A percentile compares a stretch with the other conserved stretches of the same genome.
These are phyloP conservation scores for Solanum infundibuliforme DNA, from an alignment of 257 asterid genomes.

Conservation along the genomic window DNA sequence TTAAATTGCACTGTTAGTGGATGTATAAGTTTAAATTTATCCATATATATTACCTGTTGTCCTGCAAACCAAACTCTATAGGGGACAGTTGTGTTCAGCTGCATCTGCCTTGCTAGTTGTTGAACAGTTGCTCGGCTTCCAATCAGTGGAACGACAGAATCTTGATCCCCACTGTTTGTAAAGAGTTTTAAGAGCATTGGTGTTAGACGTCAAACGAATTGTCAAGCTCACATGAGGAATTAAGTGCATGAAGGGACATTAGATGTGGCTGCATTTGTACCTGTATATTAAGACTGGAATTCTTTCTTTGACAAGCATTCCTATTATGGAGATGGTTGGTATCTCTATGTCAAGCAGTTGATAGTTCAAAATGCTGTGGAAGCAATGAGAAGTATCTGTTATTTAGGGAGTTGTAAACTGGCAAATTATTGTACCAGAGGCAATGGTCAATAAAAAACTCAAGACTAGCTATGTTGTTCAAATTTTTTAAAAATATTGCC, in stretches of 20 bases:
- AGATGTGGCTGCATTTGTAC: slow-evolving; percentile 8
- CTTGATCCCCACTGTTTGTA: slow-evolving; percentile 61
- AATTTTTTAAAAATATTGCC: not conserved
- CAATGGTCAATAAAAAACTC: not conserved
- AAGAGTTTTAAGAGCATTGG: not conserved
- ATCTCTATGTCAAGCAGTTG: slow-evolving; percentile 55
- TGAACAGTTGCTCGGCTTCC: slow-evolving; percentile 50
- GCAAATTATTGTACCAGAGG: not conserved
- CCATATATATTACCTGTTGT: slow-evolving; percentile 30
- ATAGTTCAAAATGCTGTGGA: slow-evolving; percentile 42
- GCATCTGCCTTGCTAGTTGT: slow-evolving; percentile 30
- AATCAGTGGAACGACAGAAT: slow-evolving; percentile 59
- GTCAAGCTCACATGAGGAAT: not conserved
- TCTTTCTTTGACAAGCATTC: slow-evolving; percentile 43
- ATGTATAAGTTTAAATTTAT: not conserved
- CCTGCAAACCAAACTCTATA: slow-evolving; percentile 60
- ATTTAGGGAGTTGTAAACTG: not conserved
- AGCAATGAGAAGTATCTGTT: not conserved
- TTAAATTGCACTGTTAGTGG: not conserved
- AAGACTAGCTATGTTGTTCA: not conserved
- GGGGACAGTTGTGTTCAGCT: slow-evolving; percentile 41
- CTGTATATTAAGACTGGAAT: slow-evolving; percentile 54
- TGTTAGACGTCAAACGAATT: not conserved
- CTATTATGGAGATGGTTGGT: slow-evolving; percentile 40
- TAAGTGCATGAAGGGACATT: not conserved